These are phyloP conservation scores for Pseudozyma tsukubaensis DNA, from an alignment of 1,284 basidiomycete genomes.

Conservation along the genomic window DNA sequence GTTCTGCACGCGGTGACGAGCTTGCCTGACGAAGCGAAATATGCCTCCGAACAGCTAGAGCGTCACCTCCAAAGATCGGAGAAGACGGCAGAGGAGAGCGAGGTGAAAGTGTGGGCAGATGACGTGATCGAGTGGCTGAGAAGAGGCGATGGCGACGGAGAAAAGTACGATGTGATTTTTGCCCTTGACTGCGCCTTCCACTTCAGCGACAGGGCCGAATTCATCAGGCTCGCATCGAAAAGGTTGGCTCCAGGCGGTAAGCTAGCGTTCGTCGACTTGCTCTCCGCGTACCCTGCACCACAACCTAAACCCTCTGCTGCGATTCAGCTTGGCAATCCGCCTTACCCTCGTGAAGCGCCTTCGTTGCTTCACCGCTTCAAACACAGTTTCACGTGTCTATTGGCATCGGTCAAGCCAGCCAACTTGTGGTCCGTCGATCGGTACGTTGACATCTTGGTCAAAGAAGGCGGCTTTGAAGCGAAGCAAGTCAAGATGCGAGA, in stretches of 20 bases:
- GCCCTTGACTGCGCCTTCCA: slow-evolving; percentile 68
- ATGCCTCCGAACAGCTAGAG: slow-evolving; percentile 30
- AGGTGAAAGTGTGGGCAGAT: slow-evolving; percentile 45
- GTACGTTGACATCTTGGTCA: slow-evolving; percentile 40
- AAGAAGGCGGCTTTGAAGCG: slow-evolving; percentile 29
- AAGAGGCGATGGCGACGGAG: slow-evolving; percentile 4
- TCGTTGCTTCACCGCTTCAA: slow-evolving; percentile 15
- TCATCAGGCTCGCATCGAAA: slow-evolving; percentile 44
- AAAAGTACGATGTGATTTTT: slow-evolving; percentile 60
- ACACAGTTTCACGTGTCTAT: slow-evolving; percentile 38
- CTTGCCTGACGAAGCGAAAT: slow-evolving; percentile 42
- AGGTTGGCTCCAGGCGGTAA: slow-evolving; percentile 51
- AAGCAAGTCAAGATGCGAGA: slow-evolving; percentile 49
- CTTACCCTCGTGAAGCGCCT: slow-evolving; percentile 33
- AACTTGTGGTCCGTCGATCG: slow-evolving; percentile 50
- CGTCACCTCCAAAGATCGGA: background rate
- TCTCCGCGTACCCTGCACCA: slow-evolving; percentile 57
- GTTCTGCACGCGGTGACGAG: slow-evolving; percentile 64
- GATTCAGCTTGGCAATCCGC: slow-evolving; percentile 14
- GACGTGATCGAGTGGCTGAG: slow-evolving; percentile 54
- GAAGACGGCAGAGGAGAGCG: background rate
- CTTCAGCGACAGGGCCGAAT: slow-evolving; percentile 53
- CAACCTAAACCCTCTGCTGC: background rate
- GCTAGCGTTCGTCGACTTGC: slow-evolving; percentile 61
- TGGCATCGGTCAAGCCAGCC: slow-evolving; percentile 36